Base-by-base conservation (phyloP, 805 yeast genomes). In the Sungouiozyma ichnusensis region DNA sequence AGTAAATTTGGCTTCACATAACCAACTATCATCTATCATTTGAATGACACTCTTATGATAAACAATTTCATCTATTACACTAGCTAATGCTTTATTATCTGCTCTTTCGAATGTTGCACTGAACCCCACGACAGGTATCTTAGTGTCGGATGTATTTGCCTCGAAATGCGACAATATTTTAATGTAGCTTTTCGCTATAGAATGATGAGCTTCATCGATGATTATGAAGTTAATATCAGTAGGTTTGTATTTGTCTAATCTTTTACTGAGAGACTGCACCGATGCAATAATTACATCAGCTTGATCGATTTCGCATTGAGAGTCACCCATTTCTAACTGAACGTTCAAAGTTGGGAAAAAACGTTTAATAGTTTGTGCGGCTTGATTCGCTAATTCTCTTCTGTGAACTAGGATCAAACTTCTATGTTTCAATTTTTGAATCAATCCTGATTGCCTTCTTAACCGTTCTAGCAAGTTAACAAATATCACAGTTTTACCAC, bases 191-290 rank as follows among this genome's bases (percentile, higher is more conserved):
- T 59, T 55, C 0, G 95, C 86, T 1, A 84, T 82, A 0, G 94
- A 80, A 60, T 88, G 97, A 55, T 88, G 97, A 34, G 95, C 94
- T 58, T 88, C 97, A 62, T 88, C 97, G 2, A 88, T 68, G 16
- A 88, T 77, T 15, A 90, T 73, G 27, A 87, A 68, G 54, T 85
- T 81, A 11, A 61, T 47, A n/a, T 74, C 73, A 2, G 42, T 38
- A 0, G 88, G 81, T 42, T 74, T 60, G 52, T 79, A 82, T 37
- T 65, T 60, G 1, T 62, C 60, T 16, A 85, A 61, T 14, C 68
- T 57, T 16, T 77, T 62, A 4, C 63, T 55, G 39, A 87, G 55
- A 0, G 92, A 73, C 17, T 79, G 86, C 0, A 85, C 83, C 0
- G 94, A 82, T 0, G 85, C 95, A 6, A 88, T 76, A 1, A 83